Base-by-base conservation (phyloP, 768 basidiomycete genomes). In the Lyophyllum decastes region DNA sequence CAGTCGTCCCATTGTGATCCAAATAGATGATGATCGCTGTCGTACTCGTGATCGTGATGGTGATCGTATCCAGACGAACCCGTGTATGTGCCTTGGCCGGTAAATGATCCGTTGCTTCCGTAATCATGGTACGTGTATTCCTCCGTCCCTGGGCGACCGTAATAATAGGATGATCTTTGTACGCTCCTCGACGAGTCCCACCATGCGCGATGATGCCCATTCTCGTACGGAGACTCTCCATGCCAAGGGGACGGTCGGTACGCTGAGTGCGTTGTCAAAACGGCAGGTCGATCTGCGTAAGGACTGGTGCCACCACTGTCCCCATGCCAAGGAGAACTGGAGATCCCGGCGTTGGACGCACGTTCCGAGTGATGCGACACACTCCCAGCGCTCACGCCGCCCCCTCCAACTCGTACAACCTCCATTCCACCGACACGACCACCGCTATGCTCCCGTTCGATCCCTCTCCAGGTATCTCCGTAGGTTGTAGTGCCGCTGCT, bases 381-480 rank as follows among this genome's bases (percentile, higher is more conserved):
- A 16, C 48, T 49, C 38, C 25, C 22, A 19, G 17, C 24, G 1
- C 14, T 14, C 27, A 16, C 34, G 33, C 11, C 26, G 12, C 44
- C 34, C 19, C n/a, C 54, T 43, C 59, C 60, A 21, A 61, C 52
- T 30, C 52, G 48, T n/a, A 58, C 52, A 24, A 61, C 48, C 34
- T 43, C 52, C 49, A 54, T 54, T 21, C 49, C 49, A 52, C 38
- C 45, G 27, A 25, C 6, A 5, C 11, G 30, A 33, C 30, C 11
- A n/a, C 11, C 26, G 6, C 24, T 41, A 9, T 58, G 14, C 1
- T 14, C 16, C 17, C 51, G 19, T 41, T 43, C 4, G 38, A 52
- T 52, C 51, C 53, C 54, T 35, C 48, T 34, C 46, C 53, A 40
- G 9, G 33, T 19, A 25, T 52, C 27, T 7, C 49, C 40, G 19